Evolutionary conservation across 140 eudicot species (phyloP).

Genomic region (Cichorium intybus): DNA sequence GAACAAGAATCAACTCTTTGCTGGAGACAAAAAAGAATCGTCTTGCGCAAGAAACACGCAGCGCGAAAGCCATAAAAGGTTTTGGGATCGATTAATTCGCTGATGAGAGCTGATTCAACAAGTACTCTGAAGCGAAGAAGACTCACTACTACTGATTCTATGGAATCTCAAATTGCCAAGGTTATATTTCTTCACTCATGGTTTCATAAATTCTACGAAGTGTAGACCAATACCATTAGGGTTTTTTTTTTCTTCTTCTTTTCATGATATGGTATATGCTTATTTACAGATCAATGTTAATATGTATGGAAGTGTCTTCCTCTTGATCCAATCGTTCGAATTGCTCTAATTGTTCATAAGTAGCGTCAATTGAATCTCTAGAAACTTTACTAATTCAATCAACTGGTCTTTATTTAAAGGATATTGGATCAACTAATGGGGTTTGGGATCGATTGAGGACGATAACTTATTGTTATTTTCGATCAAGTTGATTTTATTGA

Average conservation of each 20-base stretch:
- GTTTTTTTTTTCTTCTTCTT: neutral
- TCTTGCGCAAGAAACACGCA: conserved; percentile 16
- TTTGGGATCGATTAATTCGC: neutral
- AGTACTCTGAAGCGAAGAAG: conserved; percentile 38
- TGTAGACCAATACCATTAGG: conserved; percentile 1
- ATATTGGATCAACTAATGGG: neutral
- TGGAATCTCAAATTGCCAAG: conserved; percentile 54
- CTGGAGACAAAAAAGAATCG: neutral
- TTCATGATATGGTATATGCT: neutral
- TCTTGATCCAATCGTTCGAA: conserved; percentile 5
- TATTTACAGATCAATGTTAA: neutral
- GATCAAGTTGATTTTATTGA: neutral
- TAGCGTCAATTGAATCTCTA: neutral
- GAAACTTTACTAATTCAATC: neutral
- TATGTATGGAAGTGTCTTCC: neutral
- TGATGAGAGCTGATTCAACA: conserved; percentile 29
- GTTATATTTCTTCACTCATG: conserved; percentile 19
- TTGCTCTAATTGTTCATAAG: neutral
- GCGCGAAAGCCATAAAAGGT: neutral
- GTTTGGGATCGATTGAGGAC: neutral
- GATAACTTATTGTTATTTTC: too few species aligned
- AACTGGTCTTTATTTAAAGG: neutral
- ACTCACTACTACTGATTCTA: conserved; percentile 23
- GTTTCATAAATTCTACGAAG: neutral
- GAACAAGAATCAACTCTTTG: neutral